These are phyloP conservation scores for Omphalea diandra DNA, from an alignment of 441 rosid species.

Conservation along the genomic window DNA sequence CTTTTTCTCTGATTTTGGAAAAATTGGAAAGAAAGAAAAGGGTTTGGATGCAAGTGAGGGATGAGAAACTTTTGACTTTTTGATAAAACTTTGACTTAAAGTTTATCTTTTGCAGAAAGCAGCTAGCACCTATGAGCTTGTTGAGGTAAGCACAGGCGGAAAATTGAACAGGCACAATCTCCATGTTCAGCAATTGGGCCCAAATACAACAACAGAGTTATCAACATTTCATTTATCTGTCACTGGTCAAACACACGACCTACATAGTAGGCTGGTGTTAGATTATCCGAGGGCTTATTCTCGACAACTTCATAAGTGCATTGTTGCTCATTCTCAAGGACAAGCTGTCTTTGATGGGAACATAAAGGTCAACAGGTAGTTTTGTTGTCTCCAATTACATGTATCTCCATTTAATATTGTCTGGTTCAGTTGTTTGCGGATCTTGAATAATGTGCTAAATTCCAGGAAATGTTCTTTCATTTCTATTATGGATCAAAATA, in stretches of 20 bases:
- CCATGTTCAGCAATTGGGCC: constrained; percentile 83
- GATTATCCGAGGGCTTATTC: constrained; percentile 86
- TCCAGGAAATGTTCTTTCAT: too few species aligned
- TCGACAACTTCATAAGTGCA: constrained; percentile 88
- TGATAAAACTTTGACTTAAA: neutral
- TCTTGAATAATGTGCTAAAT: too few species aligned
- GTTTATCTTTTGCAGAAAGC: constrained; percentile 49
- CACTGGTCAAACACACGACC: constrained; percentile 72
- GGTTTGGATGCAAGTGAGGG: neutral
- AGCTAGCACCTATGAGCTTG: constrained; percentile 70
- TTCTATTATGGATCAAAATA: neutral
- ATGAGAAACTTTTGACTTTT: neutral
- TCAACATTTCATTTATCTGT: constrained; percentile 73
- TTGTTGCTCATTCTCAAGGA: constrained; percentile 80
- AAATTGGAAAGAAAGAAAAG: too few species aligned
- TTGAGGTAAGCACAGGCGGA: constrained; percentile 90
- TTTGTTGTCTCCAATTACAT: neutral
- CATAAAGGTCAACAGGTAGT: constrained; percentile 76
- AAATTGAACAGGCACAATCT: constrained; percentile 86
- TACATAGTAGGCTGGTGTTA: constrained; percentile 75
- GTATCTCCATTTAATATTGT: neutral
- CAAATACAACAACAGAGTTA: constrained; percentile 69
- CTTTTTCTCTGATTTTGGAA: too few species aligned
- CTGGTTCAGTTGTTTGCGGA: neutral
- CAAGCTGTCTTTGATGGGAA: constrained; percentile 96